These are phyloP conservation scores for Ophiostoma sp. DNA, from an alignment of 2,329 filamentous ascomycete species.

Conservation along the genomic window DNA sequence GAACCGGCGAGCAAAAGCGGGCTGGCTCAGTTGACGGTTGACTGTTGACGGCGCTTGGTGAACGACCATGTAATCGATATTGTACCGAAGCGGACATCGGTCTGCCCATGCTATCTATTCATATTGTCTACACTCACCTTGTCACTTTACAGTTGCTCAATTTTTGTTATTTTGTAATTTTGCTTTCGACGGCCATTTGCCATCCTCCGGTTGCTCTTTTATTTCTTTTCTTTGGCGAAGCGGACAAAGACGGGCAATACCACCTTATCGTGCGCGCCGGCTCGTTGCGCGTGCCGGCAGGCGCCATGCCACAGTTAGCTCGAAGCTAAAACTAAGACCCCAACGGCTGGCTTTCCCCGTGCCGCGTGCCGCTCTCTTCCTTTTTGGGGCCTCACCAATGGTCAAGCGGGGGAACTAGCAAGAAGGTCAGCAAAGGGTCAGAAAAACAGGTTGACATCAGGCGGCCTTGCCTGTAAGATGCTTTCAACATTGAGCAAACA, in stretches of 20 bases:
- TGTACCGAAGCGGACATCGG: neutral
- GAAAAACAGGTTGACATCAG: neutral
- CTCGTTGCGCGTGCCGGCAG: constrained; percentile 10
- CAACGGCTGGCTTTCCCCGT: constrained; percentile 5
- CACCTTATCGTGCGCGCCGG: constrained; percentile 4
- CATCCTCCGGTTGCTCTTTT: neutral
- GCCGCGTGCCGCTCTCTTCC: neutral
- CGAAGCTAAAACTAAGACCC: neutral
- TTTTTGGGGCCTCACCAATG: neutral
- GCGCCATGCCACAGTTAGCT: neutral
- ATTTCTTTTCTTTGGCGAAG: neutral
- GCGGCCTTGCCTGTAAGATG: neutral
- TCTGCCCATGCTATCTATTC: neutral
- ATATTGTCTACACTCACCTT: neutral
- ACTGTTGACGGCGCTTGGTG: neutral
- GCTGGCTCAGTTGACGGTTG: neutral
- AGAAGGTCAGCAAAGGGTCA: neutral
- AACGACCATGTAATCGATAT: neutral
- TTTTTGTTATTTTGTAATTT: no score
- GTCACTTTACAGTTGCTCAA: neutral
- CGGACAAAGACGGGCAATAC: neutral
- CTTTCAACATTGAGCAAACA: neutral
- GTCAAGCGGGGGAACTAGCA: neutral
- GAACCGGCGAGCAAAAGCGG: neutral
- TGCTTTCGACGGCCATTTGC: neutral